A percentile compares a stretch with the other conserved stretches of the same genome.
These are phyloP conservation scores for Tolypocladium inflatum DNA, from an alignment of 2,329 filamentous ascomycete species.

Conservation along the genomic window DNA sequence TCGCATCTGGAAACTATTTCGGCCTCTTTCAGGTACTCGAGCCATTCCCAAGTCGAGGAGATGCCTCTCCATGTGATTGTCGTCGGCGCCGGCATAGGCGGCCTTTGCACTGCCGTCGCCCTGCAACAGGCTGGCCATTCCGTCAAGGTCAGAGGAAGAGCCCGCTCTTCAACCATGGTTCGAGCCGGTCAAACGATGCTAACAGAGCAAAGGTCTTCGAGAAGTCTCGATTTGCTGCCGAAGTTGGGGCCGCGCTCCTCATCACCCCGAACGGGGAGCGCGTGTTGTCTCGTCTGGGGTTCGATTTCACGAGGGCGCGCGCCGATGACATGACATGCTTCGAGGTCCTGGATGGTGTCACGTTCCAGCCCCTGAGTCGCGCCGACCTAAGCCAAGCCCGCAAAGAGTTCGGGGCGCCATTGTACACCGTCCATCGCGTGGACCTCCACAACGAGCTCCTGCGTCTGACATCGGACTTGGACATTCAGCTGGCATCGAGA, in stretches of 20 bases:
- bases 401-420: neutral
- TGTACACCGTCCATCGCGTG: conserved; percentile 3
- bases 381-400: neutral
- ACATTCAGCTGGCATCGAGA: conserved; percentile 1
- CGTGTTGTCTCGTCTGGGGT: neutral
- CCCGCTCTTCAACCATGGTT: too few species aligned
- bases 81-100: conserved; percentile 3
- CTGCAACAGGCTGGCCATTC: neutral
- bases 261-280: conserved; percentile 2
- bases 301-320: conserved; percentile 1
- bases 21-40: too few species aligned
- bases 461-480: neutral
- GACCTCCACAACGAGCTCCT: conserved; percentile 4
- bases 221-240: neutral
- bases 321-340: neutral
- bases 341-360: neutral
- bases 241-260: conserved; percentile 4
- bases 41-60: neutral
- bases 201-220: conserved; percentile 1
- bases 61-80: conserved; percentile 1
- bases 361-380: neutral
- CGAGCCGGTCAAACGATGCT: too few species aligned
- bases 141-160: neutral
- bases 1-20: too few species aligned
- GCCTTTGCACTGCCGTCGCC: conserved; percentile 1